Conservation (phyloP, 148 eudicot species). For the Rhododendron vialii region DNA sequence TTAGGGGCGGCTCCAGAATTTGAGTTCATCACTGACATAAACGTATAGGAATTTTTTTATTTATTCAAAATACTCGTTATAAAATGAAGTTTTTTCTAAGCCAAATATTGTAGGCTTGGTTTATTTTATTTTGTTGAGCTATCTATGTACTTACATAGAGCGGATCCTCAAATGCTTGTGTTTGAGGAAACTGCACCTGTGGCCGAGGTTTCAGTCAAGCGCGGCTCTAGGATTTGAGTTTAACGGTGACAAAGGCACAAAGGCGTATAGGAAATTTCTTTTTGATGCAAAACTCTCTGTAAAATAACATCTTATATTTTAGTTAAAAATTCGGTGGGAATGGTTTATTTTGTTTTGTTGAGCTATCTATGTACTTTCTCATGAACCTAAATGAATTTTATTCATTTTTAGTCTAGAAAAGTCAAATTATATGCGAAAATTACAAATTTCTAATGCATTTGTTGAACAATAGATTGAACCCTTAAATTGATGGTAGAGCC, state of each 20-base stretch:
- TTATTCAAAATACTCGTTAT: too few relatives aligned
- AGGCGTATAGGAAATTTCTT: not conserved
- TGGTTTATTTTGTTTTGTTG: not conserved
- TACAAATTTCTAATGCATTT: not conserved
- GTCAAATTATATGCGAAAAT: not conserved
- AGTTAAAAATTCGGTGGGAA: not conserved
- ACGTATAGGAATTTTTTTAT: too few relatives aligned
- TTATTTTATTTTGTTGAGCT: too few relatives aligned
- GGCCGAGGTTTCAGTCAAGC: slow-evolving; percentile 68
- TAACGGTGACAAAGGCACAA: not conserved
- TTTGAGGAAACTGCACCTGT: slow-evolving; percentile 68
- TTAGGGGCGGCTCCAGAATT: slow-evolving; percentile 1
- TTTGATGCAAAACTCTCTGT: too few relatives aligned
- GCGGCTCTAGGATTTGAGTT: not conserved
- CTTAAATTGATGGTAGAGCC: not conserved
- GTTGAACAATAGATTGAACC: not conserved
- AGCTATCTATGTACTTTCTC: not conserved
- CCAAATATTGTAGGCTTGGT: too few relatives aligned
- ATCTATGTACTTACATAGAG: slow-evolving; percentile 21
- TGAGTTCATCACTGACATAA: not conserved
- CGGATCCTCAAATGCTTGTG: slow-evolving; percentile 65
- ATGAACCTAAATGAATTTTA: too few relatives aligned
- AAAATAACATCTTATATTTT: too few relatives aligned
- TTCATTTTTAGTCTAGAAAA: not conserved
- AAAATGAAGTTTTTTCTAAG: too few relatives aligned